Evolutionary conservation across 306 rosid genomes (phyloP).

Genomic region (Cucurbita ficifolia): DNA sequence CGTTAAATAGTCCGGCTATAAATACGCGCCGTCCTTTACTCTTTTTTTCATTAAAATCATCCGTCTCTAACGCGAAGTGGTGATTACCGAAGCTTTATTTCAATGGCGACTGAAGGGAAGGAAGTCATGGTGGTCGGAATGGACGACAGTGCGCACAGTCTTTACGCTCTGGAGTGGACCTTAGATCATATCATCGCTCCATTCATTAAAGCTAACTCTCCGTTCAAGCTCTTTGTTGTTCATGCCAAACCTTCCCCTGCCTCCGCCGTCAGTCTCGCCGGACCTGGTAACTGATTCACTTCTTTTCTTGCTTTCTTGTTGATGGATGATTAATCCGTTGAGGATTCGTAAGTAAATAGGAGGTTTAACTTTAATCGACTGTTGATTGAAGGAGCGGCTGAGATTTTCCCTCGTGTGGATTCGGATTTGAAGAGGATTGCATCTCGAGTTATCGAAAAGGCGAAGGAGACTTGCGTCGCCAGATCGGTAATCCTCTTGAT

Average conservation of each 20-base stretch:
- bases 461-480: conserved; percentile 22
- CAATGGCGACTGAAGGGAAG: conserved; percentile 24
- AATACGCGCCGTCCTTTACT: background rate
- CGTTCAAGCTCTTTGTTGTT: conserved; percentile 29
- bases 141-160: conserved; percentile 53
- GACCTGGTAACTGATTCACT: conserved; percentile 11
- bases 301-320: background rate
- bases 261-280: conserved; percentile 18
- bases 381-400: conserved; percentile 3
- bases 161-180: conserved; percentile 34
- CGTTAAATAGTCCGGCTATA: background rate
- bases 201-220: conserved; percentile 7
- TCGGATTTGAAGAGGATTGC: conserved; percentile 27
- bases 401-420: conserved; percentile 13
- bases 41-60: background rate
- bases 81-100: background rate
- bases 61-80: background rate
- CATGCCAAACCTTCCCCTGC: conserved; percentile 26
- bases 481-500: conserved; percentile 20
- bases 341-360: background rate
- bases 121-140: conserved; percentile 53
- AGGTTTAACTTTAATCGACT: background rate
- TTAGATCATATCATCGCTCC: conserved; percentile 28
- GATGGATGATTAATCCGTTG: background rate
- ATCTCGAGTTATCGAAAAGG: conserved; percentile 24